Evolutionary conservation across 805 yeast species (phyloP).

Genomic region (Limtongia smithiae): DNA sequence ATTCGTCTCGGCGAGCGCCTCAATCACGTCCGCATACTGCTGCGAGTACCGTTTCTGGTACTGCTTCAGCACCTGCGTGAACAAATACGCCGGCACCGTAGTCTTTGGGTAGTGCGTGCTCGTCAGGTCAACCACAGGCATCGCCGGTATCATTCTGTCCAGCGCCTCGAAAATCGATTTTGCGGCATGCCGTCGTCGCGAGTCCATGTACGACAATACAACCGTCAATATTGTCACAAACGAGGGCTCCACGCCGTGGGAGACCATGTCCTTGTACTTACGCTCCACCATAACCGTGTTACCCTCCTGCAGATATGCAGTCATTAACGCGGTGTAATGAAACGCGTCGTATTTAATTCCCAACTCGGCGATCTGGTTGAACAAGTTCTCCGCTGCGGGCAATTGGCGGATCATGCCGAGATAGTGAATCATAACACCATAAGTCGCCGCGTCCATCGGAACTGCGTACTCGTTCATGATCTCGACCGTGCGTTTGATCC

Average conservation of each 20-base stretch:
- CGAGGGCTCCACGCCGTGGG: conserved; percentile 16
- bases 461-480: conserved; percentile 10
- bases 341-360: conserved; percentile 13
- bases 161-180: conserved; percentile 1
- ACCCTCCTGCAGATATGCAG: conserved; percentile 7
- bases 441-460: conserved; percentile 7
- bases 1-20: conserved; percentile 1
- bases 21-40: conserved; percentile 2
- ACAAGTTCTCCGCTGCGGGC: conserved; percentile 13
- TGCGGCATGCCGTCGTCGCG: conserved; percentile 4
- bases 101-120: conserved; percentile 10
- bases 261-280: conserved; percentile 14
- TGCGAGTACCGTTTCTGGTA: not conserved
- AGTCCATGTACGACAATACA: conserved; percentile 32
- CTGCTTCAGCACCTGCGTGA: conserved; percentile 8
- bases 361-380: conserved; percentile 10
- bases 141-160: not conserved
- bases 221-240: conserved; percentile 37
- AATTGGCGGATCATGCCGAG: conserved; percentile 15
- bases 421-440: conserved; percentile 20
- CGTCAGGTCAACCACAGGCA: conserved; percentile 18
- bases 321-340: conserved; percentile 25
- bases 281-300: conserved; percentile 8
- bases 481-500: conserved; percentile 8
- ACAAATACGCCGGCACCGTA: conserved; percentile 15